phyloP scores from a whole-genome alignment of 2,329 filamentous ascomycete genomes.

The Alternaria conjuncta region DNA sequence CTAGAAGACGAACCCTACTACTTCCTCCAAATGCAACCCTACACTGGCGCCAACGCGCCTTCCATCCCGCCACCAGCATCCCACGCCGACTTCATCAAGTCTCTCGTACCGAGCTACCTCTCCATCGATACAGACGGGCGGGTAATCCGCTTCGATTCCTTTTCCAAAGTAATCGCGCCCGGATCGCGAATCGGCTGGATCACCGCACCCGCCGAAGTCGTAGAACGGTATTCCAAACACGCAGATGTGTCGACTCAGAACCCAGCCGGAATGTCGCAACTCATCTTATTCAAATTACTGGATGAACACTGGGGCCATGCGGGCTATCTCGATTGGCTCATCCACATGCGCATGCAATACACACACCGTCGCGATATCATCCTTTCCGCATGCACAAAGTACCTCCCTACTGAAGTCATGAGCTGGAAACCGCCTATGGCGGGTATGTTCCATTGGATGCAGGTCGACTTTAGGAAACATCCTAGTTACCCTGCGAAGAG shows the following conservation, averaged over 20 bases:
- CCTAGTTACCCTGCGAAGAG: slow-evolving; percentile 60
- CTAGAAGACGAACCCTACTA: slow-evolving; percentile 96
- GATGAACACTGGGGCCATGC: slow-evolving; percentile 94
- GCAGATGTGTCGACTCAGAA: slow-evolving; percentile 85
- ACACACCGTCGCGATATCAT: slow-evolving; percentile 79
- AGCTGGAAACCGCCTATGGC: slow-evolving; percentile 81
- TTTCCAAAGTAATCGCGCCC: slow-evolving; percentile 88
- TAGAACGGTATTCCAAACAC: slow-evolving; percentile 82
- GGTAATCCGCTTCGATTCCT: slow-evolving; percentile 89
- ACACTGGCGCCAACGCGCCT: slow-evolving; percentile 62
- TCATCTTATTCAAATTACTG: slow-evolving; percentile 84
- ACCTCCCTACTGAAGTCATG: slow-evolving; percentile 75
- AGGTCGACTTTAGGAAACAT: slow-evolving; percentile 70
- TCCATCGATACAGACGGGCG: slow-evolving; percentile 85
- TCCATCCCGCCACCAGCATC: slow-evolving; percentile 63
- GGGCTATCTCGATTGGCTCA: slow-evolving; percentile 89
- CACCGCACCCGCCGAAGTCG: slow-evolving; percentile 81
- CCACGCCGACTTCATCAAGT: slow-evolving; percentile 75
- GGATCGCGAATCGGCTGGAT: slow-evolving; percentile 87
- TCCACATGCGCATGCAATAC: slow-evolving; percentile 81
- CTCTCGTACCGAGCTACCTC: slow-evolving; percentile 76
- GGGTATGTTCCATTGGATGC: slow-evolving; percentile 95
- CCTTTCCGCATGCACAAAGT: slow-evolving; percentile 78
- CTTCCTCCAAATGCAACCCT: slow-evolving; percentile 86
- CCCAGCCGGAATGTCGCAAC: slow-evolving; percentile 82